phyloP scores from a whole-genome alignment of 176 grass and related monocot genomes.

The Guadua angustifolia region DNA sequence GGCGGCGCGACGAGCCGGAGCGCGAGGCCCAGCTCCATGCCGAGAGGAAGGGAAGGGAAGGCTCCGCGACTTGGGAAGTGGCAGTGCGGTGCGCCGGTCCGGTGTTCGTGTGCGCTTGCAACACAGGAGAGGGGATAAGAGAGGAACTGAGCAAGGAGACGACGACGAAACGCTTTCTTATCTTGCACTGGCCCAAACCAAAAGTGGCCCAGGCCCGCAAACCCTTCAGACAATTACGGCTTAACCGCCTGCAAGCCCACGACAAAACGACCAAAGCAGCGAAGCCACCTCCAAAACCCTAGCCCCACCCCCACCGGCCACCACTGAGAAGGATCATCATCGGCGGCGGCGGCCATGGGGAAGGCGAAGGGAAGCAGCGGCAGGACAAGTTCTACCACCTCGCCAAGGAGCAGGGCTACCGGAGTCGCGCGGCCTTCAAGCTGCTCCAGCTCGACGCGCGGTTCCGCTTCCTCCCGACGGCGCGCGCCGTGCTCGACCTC shows the following conservation, averaged over 20 bases:
- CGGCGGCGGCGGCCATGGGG: constrained; percentile 61
- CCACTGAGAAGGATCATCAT: constrained; percentile 32
- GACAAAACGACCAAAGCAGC: constrained; percentile 28
- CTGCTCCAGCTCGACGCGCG: constrained; percentile 92
- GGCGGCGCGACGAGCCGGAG: constrained; percentile 53
- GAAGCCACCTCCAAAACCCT: constrained; percentile 50
- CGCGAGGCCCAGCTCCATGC: constrained; percentile 60
- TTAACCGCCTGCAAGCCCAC: not conserved
- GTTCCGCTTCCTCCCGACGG: constrained; percentile 80
- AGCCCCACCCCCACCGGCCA: not conserved
- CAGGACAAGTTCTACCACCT: constrained; percentile 92
- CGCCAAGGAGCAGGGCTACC: constrained; percentile 91
- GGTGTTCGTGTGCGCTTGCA: not conserved
- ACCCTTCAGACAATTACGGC: not conserved
- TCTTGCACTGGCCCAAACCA: not conserved
- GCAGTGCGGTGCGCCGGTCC: not conserved
- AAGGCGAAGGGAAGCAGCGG: constrained; percentile 91
- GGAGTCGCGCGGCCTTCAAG: constrained; percentile 88
- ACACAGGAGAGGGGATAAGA: constrained; percentile 43
- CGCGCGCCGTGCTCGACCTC: constrained; percentile 85
- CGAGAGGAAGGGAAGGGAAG: not conserved
- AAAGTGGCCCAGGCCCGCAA: not conserved
- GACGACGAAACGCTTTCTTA: not conserved
- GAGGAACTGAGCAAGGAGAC: not conserved
- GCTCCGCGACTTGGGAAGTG: not conserved